These are phyloP conservation scores for Fusarium sp. DNA, from an alignment of 2,329 filamentous ascomycete species.

Conservation along the genomic window DNA sequence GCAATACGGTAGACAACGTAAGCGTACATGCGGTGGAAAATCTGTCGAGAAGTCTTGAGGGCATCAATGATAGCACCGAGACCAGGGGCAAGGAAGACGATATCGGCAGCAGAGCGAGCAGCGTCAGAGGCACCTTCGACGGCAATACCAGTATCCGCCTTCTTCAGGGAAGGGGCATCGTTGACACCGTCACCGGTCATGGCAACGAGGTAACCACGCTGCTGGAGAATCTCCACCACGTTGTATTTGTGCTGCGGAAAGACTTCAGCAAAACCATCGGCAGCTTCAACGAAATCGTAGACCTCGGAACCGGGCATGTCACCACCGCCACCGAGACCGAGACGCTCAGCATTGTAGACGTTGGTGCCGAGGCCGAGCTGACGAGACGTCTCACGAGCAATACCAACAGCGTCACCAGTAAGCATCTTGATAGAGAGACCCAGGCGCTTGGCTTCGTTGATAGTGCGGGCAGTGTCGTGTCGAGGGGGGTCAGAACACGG, in stretches of 20 bases:
- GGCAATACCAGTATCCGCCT: slow-evolving; percentile 96
- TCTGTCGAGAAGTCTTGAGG: slow-evolving; percentile 92
- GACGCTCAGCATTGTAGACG: slow-evolving; percentile 93
- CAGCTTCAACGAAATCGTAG: slow-evolving; percentile 95
- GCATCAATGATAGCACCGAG: slow-evolving; percentile 94
- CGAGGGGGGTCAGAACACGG: slow-evolving; percentile 93
- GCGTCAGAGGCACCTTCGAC: slow-evolving; percentile 94
- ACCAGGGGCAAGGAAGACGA: slow-evolving; percentile 93
- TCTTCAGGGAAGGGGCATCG: slow-evolving; percentile 92
- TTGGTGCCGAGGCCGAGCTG: slow-evolving; percentile 94
- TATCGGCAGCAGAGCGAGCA: slow-evolving; percentile 91
- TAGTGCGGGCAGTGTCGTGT: slow-evolving; percentile 90
- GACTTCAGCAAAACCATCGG: slow-evolving; percentile 94
- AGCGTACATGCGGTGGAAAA: slow-evolving; percentile 97
- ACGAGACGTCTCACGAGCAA: slow-evolving; percentile 91
- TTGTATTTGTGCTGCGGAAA: slow-evolving; percentile 92
- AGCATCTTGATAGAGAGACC: slow-evolving; percentile 97
- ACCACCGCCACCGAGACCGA: slow-evolving; percentile 90
- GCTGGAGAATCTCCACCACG: slow-evolving; percentile 88
- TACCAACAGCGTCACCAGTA: slow-evolving; percentile 94
- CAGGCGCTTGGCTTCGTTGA: slow-evolving; percentile 89
- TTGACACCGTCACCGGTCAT: slow-evolving; percentile 98
- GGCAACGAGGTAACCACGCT: slow-evolving; percentile 93
- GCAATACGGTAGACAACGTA: slow-evolving; percentile 97
- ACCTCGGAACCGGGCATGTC: slow-evolving; percentile 95